Evolutionary conservation across 306 rosid genomes (phyloP), one percentile per base, ranked within the genome.

Genomic region (Gleditsia sinensis): DNA sequence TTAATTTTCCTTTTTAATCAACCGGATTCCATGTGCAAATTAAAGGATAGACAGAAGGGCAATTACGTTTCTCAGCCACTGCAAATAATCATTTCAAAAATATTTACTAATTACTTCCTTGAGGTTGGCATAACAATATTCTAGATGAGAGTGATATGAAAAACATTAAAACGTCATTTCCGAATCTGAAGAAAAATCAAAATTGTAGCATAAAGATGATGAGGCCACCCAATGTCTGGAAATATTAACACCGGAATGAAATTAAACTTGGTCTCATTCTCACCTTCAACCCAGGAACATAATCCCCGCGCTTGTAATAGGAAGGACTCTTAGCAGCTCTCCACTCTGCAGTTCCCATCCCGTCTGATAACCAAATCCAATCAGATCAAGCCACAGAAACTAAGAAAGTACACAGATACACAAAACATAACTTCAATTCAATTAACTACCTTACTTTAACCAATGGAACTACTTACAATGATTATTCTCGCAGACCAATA

Each of bases 331-430:
- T 92, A 4, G 97, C 91, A 16, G 97, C 97, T 77, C 92, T 89
- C 97, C 97, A 92, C 83, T 86, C 97, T 0, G 97, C 96, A 8
- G 97, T 92, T 14, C 97, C 97, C 97, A 92, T 92, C 9, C 97
- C 97, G 76, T 92, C 97, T 92, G 85, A 17, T 14, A 28, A 25
- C 21, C 36, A 48, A 62, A 69, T 23, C 55, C 71, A 55, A 34
- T 36, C 24, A 45, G 45, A 63, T 36, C 7, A 34, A 71, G 39
- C 25, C 24, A 51, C 53, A 34, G 8, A 9, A 21, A 3, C 32
- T 6, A n/a, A n/a, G n/a, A n/a, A n/a, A n/a, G n/a, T n/a, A n/a
- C n/a, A n/a, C n/a, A n/a, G n/a, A n/a, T n/a, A n/a, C n/a, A n/a
- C 3, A 30, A 56, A 25, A 25, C 28, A 12, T 14, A 28, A 57